Evolutionary conservation across 495 filamentous ascomycete genomes (phyloP).

Genomic region (Lophiostoma macrostomum): DNA sequence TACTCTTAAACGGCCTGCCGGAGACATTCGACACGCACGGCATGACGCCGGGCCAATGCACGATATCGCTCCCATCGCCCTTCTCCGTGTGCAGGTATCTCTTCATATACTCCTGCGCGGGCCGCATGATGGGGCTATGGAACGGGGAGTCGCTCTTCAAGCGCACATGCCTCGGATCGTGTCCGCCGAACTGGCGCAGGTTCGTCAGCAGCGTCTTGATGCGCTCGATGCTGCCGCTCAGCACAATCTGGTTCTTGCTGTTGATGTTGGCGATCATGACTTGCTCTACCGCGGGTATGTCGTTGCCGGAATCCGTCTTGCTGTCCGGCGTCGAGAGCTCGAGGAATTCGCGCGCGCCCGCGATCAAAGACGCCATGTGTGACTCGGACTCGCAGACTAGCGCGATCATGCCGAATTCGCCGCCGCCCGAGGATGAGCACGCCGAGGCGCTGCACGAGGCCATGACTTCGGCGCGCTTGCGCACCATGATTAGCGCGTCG

Average conservation of each 20-base stretch:
- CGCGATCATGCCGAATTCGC: conserved; percentile 88
- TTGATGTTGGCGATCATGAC: conserved; percentile 95
- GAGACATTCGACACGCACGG: conserved; percentile 85
- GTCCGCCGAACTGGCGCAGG: conserved; percentile 85
- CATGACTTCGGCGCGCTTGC: conserved; percentile 81
- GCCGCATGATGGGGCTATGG: conserved; percentile 89
- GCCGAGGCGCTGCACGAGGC: conserved; percentile 62
- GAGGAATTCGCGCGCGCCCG: conserved; percentile 76
- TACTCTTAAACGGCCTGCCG: conserved; percentile 69
- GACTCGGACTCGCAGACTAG: conserved; percentile 73
- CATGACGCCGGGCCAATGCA: conserved; percentile 70
- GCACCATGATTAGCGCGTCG: conserved; percentile 75
- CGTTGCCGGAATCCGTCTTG: conserved; percentile 63
- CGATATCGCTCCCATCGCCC: conserved; percentile 47
- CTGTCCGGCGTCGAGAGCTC: conserved; percentile 60
- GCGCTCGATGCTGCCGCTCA: conserved; percentile 80
- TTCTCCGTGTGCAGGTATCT: conserved; percentile 53
- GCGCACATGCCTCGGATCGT: conserved; percentile 84
- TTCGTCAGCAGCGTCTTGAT: conserved; percentile 86
- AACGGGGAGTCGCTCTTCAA: conserved; percentile 90
- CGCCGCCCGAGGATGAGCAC: conserved; percentile 59
- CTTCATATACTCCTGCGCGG: conserved; percentile 70
- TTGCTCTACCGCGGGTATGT: conserved; percentile 72
- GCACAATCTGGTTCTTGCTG: conserved; percentile 90
- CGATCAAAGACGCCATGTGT: conserved; percentile 64